Percentiles rank a stretch among this genome's conserved stretches.
Evolutionary conservation across 306 rosid species (phyloP).

Genomic region (Trichosanthes cucumerina): DNA sequence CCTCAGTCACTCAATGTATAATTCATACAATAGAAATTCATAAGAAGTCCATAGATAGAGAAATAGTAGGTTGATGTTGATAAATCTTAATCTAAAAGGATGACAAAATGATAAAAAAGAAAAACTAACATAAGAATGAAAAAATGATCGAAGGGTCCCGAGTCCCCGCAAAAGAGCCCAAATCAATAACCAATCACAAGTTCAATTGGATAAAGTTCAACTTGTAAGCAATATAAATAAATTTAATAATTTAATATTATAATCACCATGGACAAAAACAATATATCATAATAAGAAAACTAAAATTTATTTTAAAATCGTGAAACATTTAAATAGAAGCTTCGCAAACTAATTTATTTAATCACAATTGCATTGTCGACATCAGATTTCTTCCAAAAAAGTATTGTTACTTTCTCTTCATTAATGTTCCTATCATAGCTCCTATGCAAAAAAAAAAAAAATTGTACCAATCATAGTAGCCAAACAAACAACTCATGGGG

Average conservation of each 20-base stretch:
- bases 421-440: not conserved
- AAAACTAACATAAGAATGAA: not conserved
- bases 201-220: not conserved
- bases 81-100: not conserved
- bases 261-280: not conserved
- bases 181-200: not conserved
- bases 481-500: not conserved
- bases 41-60: not conserved
- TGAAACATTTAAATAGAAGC: not conserved
- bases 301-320: not conserved
- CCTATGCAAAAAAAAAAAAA: not conserved
- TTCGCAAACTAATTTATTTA: not conserved
- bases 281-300: not conserved
- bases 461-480: not conserved
- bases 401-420: not conserved
- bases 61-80: too few species aligned
- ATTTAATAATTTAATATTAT: not conserved
- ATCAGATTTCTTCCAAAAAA: not conserved
- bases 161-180: not conserved
- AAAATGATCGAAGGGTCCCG: not conserved
- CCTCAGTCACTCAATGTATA: not conserved
- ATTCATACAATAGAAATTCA: not conserved
- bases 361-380: not conserved
- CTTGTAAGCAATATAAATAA: not conserved
- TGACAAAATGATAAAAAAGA: not conserved